Conservation (phyloP, 2,329 filamentous ascomycete genomes). For the Furcasterigmium sp. region DNA sequence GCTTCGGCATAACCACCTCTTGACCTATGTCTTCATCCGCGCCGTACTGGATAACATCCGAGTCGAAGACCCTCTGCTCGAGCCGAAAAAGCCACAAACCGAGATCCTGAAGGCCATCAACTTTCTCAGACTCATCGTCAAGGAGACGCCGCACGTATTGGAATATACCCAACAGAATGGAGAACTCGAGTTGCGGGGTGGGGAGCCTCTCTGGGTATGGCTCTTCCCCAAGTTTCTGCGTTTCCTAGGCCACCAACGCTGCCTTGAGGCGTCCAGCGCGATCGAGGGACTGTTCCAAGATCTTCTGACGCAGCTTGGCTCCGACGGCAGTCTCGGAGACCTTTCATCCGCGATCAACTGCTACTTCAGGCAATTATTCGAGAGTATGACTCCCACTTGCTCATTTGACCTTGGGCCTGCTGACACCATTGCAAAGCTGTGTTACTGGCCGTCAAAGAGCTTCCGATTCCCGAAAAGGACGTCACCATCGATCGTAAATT, state of each 20-base stretch:
- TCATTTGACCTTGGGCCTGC: too few species aligned
- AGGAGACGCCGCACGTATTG: conserved; percentile 69
- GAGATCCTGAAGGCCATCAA: conserved; percentile 69
- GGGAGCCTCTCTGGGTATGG: conserved; percentile 62
- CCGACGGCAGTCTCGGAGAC: conserved; percentile 42
- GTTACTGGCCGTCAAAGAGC: conserved; percentile 22
- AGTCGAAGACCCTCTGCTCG: conserved; percentile 63
- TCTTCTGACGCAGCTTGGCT: conserved; percentile 38
- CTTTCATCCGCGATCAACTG: conserved; percentile 35
- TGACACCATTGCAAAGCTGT: conserved; percentile 19
- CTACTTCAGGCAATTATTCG: conserved; percentile 44
- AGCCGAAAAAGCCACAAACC: conserved; percentile 45
- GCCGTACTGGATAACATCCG: conserved; percentile 68
- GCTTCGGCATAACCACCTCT: conserved; percentile 72
- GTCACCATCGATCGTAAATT: conserved; percentile 10
- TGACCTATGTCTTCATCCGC: conserved; percentile 78
- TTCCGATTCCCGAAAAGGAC: conserved; percentile 15
- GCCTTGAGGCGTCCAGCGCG: conserved; percentile 38
- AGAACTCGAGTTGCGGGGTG: conserved; percentile 45
- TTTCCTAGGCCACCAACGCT: conserved; percentile 49
- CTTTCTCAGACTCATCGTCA: conserved; percentile 70
- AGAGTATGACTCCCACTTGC: conserved; percentile 26
- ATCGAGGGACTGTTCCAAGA: conserved; percentile 50
- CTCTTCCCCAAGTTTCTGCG: conserved; percentile 53
- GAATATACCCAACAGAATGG: conserved; percentile 31